Conservation (phyloP, 2,329 filamentous ascomycete genomes). For the Paraphaeosphaeria sporulosa region DNA sequence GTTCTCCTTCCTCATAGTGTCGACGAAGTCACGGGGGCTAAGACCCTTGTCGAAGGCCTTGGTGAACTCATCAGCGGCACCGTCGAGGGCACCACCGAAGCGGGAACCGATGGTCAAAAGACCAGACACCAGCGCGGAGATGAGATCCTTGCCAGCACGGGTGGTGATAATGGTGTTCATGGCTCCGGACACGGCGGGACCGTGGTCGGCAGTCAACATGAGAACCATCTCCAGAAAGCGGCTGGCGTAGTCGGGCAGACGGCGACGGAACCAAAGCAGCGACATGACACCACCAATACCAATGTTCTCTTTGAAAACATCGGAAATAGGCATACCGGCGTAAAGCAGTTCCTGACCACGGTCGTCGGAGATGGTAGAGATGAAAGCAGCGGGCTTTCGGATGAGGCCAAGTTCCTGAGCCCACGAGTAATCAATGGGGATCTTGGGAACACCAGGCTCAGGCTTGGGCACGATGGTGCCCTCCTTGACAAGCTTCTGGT, state of each 20-base stretch:
- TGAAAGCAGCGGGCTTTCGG: conserved; percentile 99
- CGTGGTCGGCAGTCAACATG: conserved; percentile 99
- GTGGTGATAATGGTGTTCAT: conserved; percentile 99
- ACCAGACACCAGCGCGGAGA: conserved; percentile 93
- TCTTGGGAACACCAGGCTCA: conserved; percentile 96
- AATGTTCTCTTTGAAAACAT: conserved; percentile 98
- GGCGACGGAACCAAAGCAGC: conserved; percentile 98
- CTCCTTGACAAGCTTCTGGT: conserved; percentile 84
- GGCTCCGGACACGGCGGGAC: conserved; percentile 96
- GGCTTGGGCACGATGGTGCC: conserved; percentile 85
- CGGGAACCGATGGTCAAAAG: conserved; percentile 97
- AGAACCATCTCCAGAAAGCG: conserved; percentile 99
- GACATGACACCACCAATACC: conserved; percentile 99
- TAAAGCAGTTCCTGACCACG: conserved; percentile 99
- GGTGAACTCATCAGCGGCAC: conserved; percentile 97
- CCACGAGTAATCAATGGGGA: conserved; percentile 99
- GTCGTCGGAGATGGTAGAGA: conserved; percentile 99
- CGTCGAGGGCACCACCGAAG: conserved; percentile 97
- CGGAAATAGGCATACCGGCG: conserved; percentile 99
- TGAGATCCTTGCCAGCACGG: conserved; percentile 97
- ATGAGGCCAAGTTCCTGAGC: conserved; percentile 99
- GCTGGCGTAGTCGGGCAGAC: conserved; percentile 93
- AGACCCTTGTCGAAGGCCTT: conserved; percentile 98
- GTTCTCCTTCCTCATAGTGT: conserved; percentile 99
- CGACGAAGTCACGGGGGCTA: conserved; percentile 97